A percentile compares a stretch with the other conserved stretches of the same genome.
Conservation (phyloP, 495 filamentous ascomycete species). For the Physcia stellaris region DNA sequence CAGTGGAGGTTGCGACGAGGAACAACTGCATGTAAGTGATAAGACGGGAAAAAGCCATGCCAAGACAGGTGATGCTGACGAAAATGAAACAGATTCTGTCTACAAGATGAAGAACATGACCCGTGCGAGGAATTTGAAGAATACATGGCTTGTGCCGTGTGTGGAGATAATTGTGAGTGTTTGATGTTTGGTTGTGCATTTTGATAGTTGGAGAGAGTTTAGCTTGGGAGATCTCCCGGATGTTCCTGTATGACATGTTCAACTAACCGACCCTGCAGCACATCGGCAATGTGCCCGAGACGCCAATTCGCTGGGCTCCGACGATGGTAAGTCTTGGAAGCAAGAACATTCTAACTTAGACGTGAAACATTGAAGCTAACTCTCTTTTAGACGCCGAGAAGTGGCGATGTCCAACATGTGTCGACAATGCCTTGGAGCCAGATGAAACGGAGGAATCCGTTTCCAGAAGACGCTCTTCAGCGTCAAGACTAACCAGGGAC, state of each 20-base stretch:
- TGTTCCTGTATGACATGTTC: slow-evolving; percentile 14
- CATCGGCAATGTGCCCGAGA: slow-evolving; percentile 89
- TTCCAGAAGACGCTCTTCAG: slow-evolving; percentile 27
- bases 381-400: slow-evolving; percentile 35
- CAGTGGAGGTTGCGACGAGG: slow-evolving; percentile 46
- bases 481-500: slow-evolving; percentile 51
- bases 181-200: slow-evolving; percentile 16
- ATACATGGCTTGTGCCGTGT: slow-evolving; percentile 64
- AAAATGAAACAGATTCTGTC: slow-evolving; percentile 53
- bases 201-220: slow-evolving; percentile 17
- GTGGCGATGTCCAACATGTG: slow-evolving; percentile 76
- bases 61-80: slow-evolving; percentile 12
- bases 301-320: slow-evolving; percentile 52
- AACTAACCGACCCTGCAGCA: slow-evolving; percentile 39
- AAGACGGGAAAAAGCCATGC: slow-evolving; percentile 1
- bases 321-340: slow-evolving; percentile 42
- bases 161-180: slow-evolving; percentile 77
- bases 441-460: slow-evolving; percentile 27
- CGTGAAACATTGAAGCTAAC: slow-evolving; percentile 8
- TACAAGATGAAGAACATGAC: slow-evolving; percentile 72
- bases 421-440: slow-evolving; percentile 48
- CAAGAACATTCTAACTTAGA: slow-evolving; percentile 3
- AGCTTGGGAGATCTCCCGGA: slow-evolving; percentile 23
- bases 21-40: slow-evolving; percentile 53
- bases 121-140: slow-evolving; percentile 79